Base-by-base conservation (phyloP, 2,329 filamentous ascomycete genomes). In the Cercospora nicotianae region DNA sequence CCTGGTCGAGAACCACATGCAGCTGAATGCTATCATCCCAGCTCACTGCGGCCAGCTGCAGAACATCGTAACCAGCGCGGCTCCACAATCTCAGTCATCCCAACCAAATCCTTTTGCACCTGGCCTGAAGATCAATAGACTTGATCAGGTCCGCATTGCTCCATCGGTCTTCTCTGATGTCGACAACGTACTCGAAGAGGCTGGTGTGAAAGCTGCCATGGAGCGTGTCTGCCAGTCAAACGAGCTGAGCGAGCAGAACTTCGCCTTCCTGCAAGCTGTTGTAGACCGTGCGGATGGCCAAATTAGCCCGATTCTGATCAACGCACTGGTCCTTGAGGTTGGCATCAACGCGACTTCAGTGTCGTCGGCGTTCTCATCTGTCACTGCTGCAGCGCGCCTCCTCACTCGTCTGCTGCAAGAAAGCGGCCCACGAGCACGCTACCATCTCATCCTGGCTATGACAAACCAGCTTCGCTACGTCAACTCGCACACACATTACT, bases 381-480 rank as follows among this genome's bases (percentile, higher is more conserved):
- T 85, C 39, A 88, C 89, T 0, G 82, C 89, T 6, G 91, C 94
- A 72, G 88, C 91, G 39, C 87, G 87, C 57, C 81, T 95, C 13
- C 81, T 99, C 67, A 90, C 90, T 67, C 89, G 91, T 73, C 85
- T 99, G 31, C 87, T 92, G 9, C 90, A 91, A 74, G 90, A 91
- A 69, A 83, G 96, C 45, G 84, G 87, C 45, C 87, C 91, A 0
- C 92, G 96, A 79, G 89, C 89, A 23, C 90, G 94, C 64, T 97
- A 97, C 81, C 91, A 92, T 77, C 84, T 99, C 67, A 81, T 98
- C 66, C 89, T 87, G 73, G 92, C 91, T 72, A 92, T 99, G 77
- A 87, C 92, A 66, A 96, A 98, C 79, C 94, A 98, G 80, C 87
- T 99, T 60, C 91, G 95, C 69, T 96, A 91, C 78, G 93, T 94